These are phyloP conservation scores for Cryphonectria japonica DNA, from an alignment of 2,329 filamentous ascomycete genomes.

Conservation along the genomic window DNA sequence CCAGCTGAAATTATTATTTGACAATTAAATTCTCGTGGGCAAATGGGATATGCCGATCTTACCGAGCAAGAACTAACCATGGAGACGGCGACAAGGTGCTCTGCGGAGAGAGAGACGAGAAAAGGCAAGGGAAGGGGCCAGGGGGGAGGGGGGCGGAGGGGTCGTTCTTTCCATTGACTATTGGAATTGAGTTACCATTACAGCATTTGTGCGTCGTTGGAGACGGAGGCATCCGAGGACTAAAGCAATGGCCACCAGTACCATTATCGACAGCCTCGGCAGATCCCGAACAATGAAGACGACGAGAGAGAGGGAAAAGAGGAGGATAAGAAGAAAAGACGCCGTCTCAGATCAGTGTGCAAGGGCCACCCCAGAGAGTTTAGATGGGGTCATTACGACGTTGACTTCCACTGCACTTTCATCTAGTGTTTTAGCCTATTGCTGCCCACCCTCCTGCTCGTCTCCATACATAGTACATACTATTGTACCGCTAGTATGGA, in stretches of 20 bases:
- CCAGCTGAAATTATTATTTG: background rate
- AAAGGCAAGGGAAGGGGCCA: background rate
- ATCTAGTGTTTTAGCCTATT: background rate
- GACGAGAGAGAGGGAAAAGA: too few relatives aligned
- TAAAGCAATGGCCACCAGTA: background rate
- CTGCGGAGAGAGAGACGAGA: background rate
- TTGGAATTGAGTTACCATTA: background rate
- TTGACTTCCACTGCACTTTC: background rate
- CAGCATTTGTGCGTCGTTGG: background rate
- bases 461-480: too few relatives aligned
- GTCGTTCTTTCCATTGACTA: background rate
- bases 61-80: background rate
- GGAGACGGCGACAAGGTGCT: background rate
- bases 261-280: background rate
- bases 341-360: background rate
- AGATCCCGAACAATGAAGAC: conserved; percentile 3
- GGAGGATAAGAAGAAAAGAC: background rate
- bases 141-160: too few relatives aligned
- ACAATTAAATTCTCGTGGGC: conserved; percentile 2
- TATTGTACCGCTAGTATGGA: too few relatives aligned
- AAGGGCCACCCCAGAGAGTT: background rate
- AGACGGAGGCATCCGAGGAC: background rate
- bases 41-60: background rate
- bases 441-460: too few relatives aligned
- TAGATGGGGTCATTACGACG: background rate